Base-by-base conservation (phyloP, 2,329 filamentous ascomycete species). In the Fusarium nelsonii region DNA sequence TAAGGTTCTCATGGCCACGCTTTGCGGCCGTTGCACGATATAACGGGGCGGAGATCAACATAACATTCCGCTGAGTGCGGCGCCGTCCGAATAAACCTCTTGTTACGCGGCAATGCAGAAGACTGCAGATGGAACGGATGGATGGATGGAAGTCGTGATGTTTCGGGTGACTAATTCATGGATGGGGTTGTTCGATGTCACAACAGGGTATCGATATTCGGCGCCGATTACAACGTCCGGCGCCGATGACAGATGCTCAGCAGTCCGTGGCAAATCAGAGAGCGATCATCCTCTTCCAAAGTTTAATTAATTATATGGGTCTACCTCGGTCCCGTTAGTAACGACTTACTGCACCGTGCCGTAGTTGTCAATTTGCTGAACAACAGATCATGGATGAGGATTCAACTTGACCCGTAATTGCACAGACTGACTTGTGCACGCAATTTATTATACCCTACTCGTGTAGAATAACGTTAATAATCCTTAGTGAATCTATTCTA, bases 171-270 rank as follows among this genome's bases (percentile, higher is more conserved):
- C 53, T 46, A 50, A 64, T 52, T 28, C 32, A 58, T 63, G 36
- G 33, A 23, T 55, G 26, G 41, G n/a, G 16, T 23, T 36, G 28
- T 60, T 34, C 14, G 51, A 51, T 46, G 18, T 37, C 32, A 44
- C 33, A 50, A 12, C 46, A 68, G 37, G 48, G 39, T 23, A 43
- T 36, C 36, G 49, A 53, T 51, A 50, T 43, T 68, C 65, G 65
- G 65, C 65, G 45, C 54, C 65, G 59, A 68, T 61, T 32, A 14
- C 54, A 53, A 56, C 44, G 32, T 34, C 65, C 49, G 59, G 45
- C 41, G 57, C 66, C 66, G 66, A 70, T 69, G 41, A 41, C 55
- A 69, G 57, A 58, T 39, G 30, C 46, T 51, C 45, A 26, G 33
- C 46, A 65, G 46, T 43, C 61, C 45, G 54, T 56, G 55, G 65